Evolutionary conservation across 306 rosid species (phyloP), one percentile per base, ranked within the genome.

Genomic region (Vigna angularis): DNA sequence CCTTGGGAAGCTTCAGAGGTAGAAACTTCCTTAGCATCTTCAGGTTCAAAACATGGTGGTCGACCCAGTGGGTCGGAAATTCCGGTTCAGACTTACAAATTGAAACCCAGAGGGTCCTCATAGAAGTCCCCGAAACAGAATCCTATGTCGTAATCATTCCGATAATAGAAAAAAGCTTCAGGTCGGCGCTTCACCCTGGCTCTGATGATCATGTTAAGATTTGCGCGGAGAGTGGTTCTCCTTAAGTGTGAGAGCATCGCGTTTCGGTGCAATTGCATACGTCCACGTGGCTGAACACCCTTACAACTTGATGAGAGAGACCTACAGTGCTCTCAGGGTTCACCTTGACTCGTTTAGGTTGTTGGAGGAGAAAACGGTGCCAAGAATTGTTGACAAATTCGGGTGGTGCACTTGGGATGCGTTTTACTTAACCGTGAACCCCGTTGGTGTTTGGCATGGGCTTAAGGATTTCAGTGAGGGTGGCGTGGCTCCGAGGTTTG

Each of bases 361-460:
- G 15, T 87, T 92, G 73, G 98, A 92, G 81, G 98, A 94, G 86
- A 94, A 94, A 83, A 79, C 67, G 1, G 32, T 79, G 6, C 94
- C 94, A 16, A 83, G 63, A 36, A 18, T 92, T 3, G 83, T 83
- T 28, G 89, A 90, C 72, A 94, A 92, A 55, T 94, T 92, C 12
- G 96, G 98, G 38, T 94, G 98, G 98, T 94, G 96, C 86, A 94
- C 97, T 20, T 94, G 98, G 97, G 96, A 92, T 88, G 91, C 97
- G 8, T 89, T 94, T 59, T 94, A 92, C 75, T 85, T 94, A 12
- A 81, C 91, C 0, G 96, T 92, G 2, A 87, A 89, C 47, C 97
- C 96, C 3, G 61, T 66, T 26, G 94, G 96, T 17, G 58, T 94
- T 22, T 90, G 83, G 86, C 86, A 87, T 16, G 96, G 96, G 12